Evolutionary conservation across 1,139 yeast species (phyloP), one percentile per base, ranked within the genome.

Genomic region (Geotrichum cucujoidarum): DNA sequence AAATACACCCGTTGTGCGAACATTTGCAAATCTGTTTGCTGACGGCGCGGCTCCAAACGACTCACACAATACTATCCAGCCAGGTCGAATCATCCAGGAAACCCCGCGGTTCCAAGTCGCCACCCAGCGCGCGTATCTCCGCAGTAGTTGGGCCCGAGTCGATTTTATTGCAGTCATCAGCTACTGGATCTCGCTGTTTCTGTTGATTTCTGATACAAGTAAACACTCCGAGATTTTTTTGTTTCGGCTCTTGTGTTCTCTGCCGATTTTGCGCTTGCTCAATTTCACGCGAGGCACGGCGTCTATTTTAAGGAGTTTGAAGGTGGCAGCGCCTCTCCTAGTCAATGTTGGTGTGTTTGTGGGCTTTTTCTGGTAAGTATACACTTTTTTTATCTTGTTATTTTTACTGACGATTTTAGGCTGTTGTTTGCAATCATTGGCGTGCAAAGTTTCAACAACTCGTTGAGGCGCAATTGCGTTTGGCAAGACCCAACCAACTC

Each of bases 371-470:
- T 86, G 95, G 88, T 58, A 50, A 45, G 49, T 46, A n/a, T n/a
- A n/a, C n/a, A n/a, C n/a, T n/a, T n/a, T 1, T 17, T 13, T 27
- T 8, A 3, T 55, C 47, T 16, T 42, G 34, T n/a, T 18, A 18
- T 31, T 8, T 21, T 27, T 14, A 22, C 40, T 38, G 22, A 40
- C 34, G 6, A n/a, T 14, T 6, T 18, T 39, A 58, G 61, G 60
- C 61, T 83, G 1, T 70, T 90, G 30, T 85, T 89, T 62, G 86
- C 92, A 1, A 82, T 92, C 42, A 76, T 89, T 40, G 97, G 97
- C 0, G 90, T 87, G 0, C 96, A 89, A 60, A 80, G 94, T 11
- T 92, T 92, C 69, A 83, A 84, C 60, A 78, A 94, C 0, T 89
- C 97, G 0, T 70, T 89, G 0, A 73, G 89, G 39, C 71, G 98